A percentile compares a stretch with the other conserved stretches of the same genome.
Conservation (phyloP, 805 yeast genomes). For the Yarrowia porcina region DNA sequence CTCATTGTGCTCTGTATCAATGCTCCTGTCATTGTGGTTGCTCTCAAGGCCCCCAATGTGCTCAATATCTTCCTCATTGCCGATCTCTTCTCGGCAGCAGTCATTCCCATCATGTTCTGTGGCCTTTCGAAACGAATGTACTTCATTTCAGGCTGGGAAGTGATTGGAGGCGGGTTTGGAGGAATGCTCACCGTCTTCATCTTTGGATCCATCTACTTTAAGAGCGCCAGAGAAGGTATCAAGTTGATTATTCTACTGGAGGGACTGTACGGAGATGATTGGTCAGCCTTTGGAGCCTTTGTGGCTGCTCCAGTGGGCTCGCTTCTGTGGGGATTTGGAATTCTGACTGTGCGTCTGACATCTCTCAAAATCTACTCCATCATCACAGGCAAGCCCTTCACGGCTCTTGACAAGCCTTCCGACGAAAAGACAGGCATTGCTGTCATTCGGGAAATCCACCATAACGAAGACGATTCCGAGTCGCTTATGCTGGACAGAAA, state of each 20-base stretch:
- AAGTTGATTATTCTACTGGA: conserved; percentile 56
- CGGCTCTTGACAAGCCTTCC: conserved; percentile 39
- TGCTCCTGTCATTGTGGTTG: conserved; percentile 85
- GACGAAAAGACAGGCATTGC: conserved; percentile 16
- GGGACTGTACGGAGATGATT: conserved; percentile 77
- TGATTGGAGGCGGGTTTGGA: conserved; percentile 79
- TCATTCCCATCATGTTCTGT: conserved; percentile 77
- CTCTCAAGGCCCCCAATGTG: conserved; percentile 76
- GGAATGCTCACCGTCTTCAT: conserved; percentile 76
- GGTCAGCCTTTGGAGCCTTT: conserved; percentile 95
- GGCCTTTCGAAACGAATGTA: conserved; percentile 68
- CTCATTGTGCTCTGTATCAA: conserved; percentile 67
- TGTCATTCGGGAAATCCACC: background rate
- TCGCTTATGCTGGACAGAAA: conserved; percentile 13
- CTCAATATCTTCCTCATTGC: conserved; percentile 86
- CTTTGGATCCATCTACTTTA: conserved; percentile 79
- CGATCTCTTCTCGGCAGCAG: conserved; percentile 81
- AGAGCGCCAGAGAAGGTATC: conserved; percentile 71
- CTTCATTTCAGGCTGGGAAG: conserved; percentile 74
- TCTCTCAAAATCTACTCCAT: conserved; percentile 37
- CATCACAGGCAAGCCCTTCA: conserved; percentile 40
- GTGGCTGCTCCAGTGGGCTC: conserved; percentile 87
- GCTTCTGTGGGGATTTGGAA: conserved; percentile 52
- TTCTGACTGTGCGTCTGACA: conserved; percentile 42
- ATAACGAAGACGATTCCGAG: background rate